Percentiles rank a stretch among this genome's conserved stretches.
These are phyloP conservation scores for Aureobasidium namibiae DNA, from an alignment of 2,329 filamentous ascomycete species.

Conservation along the genomic window DNA sequence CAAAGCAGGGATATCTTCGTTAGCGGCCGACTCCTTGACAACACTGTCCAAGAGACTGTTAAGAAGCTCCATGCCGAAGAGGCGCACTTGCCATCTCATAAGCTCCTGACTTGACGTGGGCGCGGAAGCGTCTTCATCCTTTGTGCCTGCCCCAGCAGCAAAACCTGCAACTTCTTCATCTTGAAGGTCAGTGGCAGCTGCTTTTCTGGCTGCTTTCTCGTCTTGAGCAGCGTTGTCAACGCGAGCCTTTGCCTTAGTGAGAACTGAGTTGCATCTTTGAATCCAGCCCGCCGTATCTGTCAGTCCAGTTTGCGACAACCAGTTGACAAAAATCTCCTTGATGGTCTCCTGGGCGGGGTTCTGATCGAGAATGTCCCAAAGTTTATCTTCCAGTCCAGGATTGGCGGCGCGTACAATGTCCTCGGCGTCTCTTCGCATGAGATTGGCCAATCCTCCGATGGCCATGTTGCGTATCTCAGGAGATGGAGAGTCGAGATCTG, in stretches of 20 bases:
- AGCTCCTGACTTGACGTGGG: constrained; percentile 62
- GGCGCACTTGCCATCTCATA: constrained; percentile 88
- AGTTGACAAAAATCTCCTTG: constrained; percentile 82
- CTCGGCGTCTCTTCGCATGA: constrained; percentile 87
- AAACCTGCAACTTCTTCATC: constrained; percentile 98
- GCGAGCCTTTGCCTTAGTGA: constrained; percentile 77
- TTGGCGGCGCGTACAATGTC: constrained; percentile 72
- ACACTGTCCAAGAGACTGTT: constrained; percentile 74
- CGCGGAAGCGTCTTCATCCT: constrained; percentile 33
- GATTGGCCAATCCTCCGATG: constrained; percentile 79
- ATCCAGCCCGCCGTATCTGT: constrained; percentile 78
- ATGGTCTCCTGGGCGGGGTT: constrained; percentile 69
- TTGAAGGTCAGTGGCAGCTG: constrained; percentile 62
- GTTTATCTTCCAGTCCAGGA: constrained; percentile 73
- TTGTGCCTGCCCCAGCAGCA: constrained; percentile 60
- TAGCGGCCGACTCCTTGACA: constrained; percentile 66
- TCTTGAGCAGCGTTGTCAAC: constrained; percentile 29
- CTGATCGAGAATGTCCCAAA: constrained; percentile 83
- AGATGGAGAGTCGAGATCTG: constrained; percentile 62
- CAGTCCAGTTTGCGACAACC: constrained; percentile 84
- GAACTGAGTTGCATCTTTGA: constrained; percentile 74
- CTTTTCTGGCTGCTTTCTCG: constrained; percentile 40
- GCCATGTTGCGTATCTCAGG: constrained; percentile 67
- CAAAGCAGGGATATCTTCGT: constrained; percentile 72
- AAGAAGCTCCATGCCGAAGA: constrained; percentile 86